phyloP scores from a whole-genome alignment of 257 asterid genomes.

The Parsonsia alboflavescens region DNA sequence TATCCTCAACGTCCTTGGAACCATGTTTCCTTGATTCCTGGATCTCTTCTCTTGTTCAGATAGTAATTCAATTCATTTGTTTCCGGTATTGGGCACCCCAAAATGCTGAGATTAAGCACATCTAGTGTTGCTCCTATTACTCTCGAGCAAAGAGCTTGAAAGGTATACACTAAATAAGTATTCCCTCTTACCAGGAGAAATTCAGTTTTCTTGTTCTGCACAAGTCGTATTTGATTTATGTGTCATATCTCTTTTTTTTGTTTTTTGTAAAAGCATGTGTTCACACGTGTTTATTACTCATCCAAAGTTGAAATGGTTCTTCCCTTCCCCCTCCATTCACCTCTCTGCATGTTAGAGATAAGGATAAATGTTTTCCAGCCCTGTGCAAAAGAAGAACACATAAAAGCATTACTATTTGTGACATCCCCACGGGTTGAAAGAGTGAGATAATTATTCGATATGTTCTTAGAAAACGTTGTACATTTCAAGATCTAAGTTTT shows the following conservation, averaged over 20 bases:
- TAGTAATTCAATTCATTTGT: slow-evolving; percentile 45
- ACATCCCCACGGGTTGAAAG: no score
- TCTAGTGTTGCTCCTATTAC: not conserved
- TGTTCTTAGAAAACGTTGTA: no score
- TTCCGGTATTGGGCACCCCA: slow-evolving; percentile 33
- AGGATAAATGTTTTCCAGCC: not conserved
- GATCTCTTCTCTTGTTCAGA: slow-evolving; percentile 50
- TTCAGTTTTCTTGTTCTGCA: not conserved
- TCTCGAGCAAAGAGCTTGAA: not conserved
- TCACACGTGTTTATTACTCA: not conserved
- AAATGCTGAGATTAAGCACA: not conserved
- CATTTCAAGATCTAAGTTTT: no score
- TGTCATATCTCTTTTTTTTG: not conserved
- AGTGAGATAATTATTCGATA: no score
- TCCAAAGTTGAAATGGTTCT: not conserved
- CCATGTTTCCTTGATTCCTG: not conserved
- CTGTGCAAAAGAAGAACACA: not conserved
- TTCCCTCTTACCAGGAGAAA: not conserved
- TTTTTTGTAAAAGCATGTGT: not conserved
- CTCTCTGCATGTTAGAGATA: not conserved
- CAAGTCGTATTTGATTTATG: not conserved
- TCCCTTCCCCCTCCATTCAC: not conserved
- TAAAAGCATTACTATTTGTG: no score
- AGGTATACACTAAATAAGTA: not conserved
- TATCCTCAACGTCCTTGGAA: not conserved